A percentile compares a stretch with the other conserved stretches of the same genome.
Evolutionary conservation across 768 basidiomycete species (phyloP).

Genomic region (Tricholoma terreum): DNA sequence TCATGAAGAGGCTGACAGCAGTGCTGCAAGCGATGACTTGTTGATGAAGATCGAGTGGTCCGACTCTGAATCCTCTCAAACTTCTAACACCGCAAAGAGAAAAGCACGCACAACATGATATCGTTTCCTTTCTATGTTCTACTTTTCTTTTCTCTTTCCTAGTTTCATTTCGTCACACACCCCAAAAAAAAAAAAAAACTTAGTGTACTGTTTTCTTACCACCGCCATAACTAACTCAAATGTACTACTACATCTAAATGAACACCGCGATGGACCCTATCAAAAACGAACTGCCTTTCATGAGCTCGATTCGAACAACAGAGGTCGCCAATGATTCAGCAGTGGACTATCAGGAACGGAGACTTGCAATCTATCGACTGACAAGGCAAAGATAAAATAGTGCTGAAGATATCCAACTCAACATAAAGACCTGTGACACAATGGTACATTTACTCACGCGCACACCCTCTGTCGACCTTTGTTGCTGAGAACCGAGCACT

Average conservation of each 20-base stretch:
- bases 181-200: not conserved
- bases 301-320: not conserved
- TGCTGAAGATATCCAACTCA: not conserved
- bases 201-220: not conserved
- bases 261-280: not conserved
- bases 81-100: not conserved
- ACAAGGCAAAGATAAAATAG: not conserved
- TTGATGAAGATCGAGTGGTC: not conserved
- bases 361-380: not conserved
- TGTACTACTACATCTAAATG: not conserved
- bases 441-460: not conserved
- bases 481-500: not conserved
- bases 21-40: not conserved
- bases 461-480: not conserved
- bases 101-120: not conserved
- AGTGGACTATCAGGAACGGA: not conserved
- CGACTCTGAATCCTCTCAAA: not conserved
- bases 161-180: not conserved
- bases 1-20: not conserved
- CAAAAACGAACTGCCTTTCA: not conserved
- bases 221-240: not conserved
- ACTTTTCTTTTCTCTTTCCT: not conserved
- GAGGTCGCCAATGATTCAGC: not conserved
- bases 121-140: not conserved
- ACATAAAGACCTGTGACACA: not conserved